Evolutionary conservation across 148 eudicot genomes (phyloP), one percentile per base, ranked within the genome.

Genomic region (Fagopyrum homotropicum): DNA sequence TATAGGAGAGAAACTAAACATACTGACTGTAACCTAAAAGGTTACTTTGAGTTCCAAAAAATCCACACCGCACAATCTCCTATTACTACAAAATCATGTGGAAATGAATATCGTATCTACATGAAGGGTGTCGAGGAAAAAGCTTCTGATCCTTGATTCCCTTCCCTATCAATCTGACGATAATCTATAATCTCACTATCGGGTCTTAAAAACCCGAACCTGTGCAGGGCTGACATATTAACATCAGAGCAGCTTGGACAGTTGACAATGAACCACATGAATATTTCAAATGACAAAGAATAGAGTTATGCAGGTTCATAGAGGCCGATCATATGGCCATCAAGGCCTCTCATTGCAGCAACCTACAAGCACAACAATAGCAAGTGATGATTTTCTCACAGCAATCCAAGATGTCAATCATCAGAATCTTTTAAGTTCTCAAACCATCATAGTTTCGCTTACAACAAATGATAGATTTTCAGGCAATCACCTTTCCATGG

Each of bases 271-370:
- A 70, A 45, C 29, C 51, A 45, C 69, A 3, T 63, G 69, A 9
- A 10, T 35, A 35, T 35, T 35, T 35, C 40, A 35, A 1, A 35
- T 35, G 40, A 35, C 40, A 35, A 35, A 35, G 3, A 35, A 35
- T 35, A 35, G 43, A 3, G 4, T 87, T 85, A 93, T 26, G 80
- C 79, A 7, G 97, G 92, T 78, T 91, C 90, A 49, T 88, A 88
- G 30, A 93, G 91, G 74, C 93, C 97, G 44, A 93, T 77, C 74
- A 89, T 84, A 78, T 91, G 91, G 68, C 94, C 93, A 81, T 89
- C 93, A 73, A 87, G 51, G 82, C 91, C 86, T 75, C 91, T 84
- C 83, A 89, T 50, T 6, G 92, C 89, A 30, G 97, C 97, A 72
- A 89, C 91, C 91, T 91, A 80, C 63, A 56, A 12, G 66, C 11